These are phyloP conservation scores for Crithidia bombi DNA, from an alignment of 208 protist species.

Conservation along the genomic window DNA sequence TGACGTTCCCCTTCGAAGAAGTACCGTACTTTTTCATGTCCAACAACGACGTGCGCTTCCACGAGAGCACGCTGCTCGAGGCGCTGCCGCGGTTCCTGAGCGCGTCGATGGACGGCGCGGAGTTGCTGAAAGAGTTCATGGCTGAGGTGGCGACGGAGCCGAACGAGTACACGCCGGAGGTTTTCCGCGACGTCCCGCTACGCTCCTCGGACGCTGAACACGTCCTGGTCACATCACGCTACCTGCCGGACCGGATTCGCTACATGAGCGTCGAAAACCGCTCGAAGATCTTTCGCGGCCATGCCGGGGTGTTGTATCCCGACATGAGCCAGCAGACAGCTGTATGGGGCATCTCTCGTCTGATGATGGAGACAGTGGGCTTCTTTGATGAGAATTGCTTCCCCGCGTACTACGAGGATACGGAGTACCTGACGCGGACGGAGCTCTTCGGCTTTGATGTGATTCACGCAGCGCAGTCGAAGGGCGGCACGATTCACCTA, in stretches of 20 bases:
- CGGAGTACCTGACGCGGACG: slow-evolving; percentile 25
- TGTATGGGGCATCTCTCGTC: slow-evolving; percentile 29
- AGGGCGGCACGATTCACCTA: background rate
- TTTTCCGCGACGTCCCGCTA: slow-evolving; percentile 29
- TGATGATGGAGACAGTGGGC: slow-evolving; percentile 34
- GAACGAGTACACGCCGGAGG: slow-evolving; percentile 29
- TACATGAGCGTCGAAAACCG: slow-evolving; percentile 20
- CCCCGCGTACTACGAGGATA: slow-evolving; percentile 46
- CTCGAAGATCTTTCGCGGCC: background rate
- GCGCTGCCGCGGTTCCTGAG: slow-evolving; percentile 19
- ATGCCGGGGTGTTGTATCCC: slow-evolving; percentile 20
- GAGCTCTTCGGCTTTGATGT: slow-evolving; percentile 26
- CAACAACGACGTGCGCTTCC: slow-evolving; percentile 29
- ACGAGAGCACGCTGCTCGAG: background rate
- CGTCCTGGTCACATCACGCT: slow-evolving; percentile 34
- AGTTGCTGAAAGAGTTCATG: slow-evolving; percentile 6
- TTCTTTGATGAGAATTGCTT: slow-evolving; percentile 62
- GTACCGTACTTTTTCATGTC: slow-evolving; percentile 31
- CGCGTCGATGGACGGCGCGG: slow-evolving; percentile 11
- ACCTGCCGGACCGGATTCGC: slow-evolving; percentile 42
- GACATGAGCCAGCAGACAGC: slow-evolving; percentile 1
- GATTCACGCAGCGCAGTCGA: background rate
- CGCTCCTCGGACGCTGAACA: slow-evolving; percentile 26
- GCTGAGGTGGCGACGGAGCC: slow-evolving; percentile 41
- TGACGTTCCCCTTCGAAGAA: slow-evolving; percentile 24